Base-by-base conservation (phyloP, 139 green algal species). In the Asterochloris erici region DNA sequence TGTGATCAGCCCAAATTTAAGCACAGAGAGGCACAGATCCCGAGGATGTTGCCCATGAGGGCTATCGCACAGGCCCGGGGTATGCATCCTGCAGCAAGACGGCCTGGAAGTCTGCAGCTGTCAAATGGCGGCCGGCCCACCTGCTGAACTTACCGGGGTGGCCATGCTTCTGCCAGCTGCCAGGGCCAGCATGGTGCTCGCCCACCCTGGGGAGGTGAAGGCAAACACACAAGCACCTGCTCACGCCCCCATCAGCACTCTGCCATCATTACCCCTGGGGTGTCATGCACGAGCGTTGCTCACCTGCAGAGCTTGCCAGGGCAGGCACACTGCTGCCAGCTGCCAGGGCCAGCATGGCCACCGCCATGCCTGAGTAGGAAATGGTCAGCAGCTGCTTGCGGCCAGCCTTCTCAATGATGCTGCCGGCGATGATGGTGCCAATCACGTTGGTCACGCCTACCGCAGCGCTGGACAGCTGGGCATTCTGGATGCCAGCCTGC, bases 361-460 rank as follows among this genome's bases (percentile, higher is more conserved):
- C 16, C 0, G 84, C 92, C 93, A 97, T 96, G 70, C 95, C 95
- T 0, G 86, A 62, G 79, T 94, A 98, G 79, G 85, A 93, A 28
- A 90, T 69, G 13, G 74, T 87, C 24, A 99, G 88, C 70, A 99
- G 90, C 85, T 96, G 90, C 87, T 96, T 96, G 82, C 95, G 88
- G 0, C 95, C 95, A 6, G 90, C 88, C 21, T 81, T 82, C 80
- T 98, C 95, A 85, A 98, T 97, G 14, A 97, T 82, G 17, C 82
- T 82, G 0, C 90, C 92, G 0, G 95, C 94, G 10, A 97, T 81
- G 11, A 98, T 64, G 9, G 94, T 97, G 73, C 93, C 96, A 19
- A 95, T 24, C 27, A 99, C 93, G 83, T 99, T 99, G 61, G 90
- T 91, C 60, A 89, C 86, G 63, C 96, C 95, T 61, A 99, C 95